Conservation (phyloP, 2,329 filamentous ascomycete species). For the Hyphodiscus sp. region DNA sequence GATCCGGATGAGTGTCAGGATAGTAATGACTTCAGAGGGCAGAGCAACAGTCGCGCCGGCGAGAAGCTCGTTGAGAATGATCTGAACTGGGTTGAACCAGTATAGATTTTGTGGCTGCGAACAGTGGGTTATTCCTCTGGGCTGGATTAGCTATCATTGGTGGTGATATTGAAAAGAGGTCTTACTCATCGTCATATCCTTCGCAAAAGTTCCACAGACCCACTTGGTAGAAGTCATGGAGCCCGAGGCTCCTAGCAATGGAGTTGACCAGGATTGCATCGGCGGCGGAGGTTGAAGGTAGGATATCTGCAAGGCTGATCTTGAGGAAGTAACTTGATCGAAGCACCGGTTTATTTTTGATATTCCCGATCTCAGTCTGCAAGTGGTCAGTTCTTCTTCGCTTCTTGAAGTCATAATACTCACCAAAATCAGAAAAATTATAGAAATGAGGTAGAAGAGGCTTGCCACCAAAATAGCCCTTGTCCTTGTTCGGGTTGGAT, state of each 20-base stretch:
- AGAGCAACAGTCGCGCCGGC: conserved; percentile 77
- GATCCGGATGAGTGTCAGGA: conserved; percentile 66
- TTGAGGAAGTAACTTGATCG: conserved; percentile 76
- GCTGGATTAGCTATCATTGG: not conserved
- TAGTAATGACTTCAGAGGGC: conserved; percentile 64
- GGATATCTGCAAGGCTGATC: conserved; percentile 72
- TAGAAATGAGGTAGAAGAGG: conserved; percentile 64
- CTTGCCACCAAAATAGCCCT: conserved; percentile 54
- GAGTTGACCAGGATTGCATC: conserved; percentile 76
- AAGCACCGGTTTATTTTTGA: conserved; percentile 53
- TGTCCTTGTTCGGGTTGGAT: conserved; percentile 42
- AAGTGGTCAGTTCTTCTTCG: not conserved
- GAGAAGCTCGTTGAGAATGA: conserved; percentile 73
- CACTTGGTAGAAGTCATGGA: conserved; percentile 92
- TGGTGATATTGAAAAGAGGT: not conserved
- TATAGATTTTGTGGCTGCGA: conserved; percentile 64
- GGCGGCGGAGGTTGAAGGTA: conserved; percentile 21
- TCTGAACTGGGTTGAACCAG: conserved; percentile 87
- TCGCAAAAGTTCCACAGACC: conserved; percentile 92
- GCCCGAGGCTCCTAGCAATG: conserved; percentile 75
- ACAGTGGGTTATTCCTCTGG: conserved; percentile 64
- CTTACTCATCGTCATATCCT: conserved; percentile 59
- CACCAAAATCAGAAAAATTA: conserved; percentile 75
- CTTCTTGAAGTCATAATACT: conserved; percentile 7
- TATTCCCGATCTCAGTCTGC: conserved; percentile 65